These are phyloP conservation scores for Zea luxurians DNA, from an alignment of 176 grass and related monocot species.

Conservation along the genomic window DNA sequence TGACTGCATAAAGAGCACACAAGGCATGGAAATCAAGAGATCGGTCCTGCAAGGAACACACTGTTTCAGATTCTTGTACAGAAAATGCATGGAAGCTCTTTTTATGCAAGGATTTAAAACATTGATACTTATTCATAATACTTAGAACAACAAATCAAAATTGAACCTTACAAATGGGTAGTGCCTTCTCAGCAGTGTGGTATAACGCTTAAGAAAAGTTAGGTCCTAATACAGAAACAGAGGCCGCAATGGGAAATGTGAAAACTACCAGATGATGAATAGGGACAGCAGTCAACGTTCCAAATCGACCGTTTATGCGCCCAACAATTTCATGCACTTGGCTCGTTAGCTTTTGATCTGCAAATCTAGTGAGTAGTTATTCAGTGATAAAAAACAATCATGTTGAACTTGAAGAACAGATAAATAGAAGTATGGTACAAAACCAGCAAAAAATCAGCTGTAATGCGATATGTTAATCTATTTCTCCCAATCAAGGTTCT, in stretches of 20 bases:
- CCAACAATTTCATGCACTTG: conserved; percentile 99
- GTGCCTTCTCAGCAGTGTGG: conserved; percentile 10
- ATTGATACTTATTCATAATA: neutral
- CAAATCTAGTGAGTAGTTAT: conserved; percentile 21
- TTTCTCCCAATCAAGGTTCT: neutral
- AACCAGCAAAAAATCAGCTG: neutral
- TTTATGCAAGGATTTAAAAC: neutral
- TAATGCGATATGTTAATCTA: neutral
- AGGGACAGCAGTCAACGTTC: conserved; percentile 93
- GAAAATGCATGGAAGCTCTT: neutral
- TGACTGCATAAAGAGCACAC: conserved; percentile 94
- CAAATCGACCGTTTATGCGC: conserved; percentile 97
- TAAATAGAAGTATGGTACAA: neutral
- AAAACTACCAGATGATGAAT: conserved; percentile 93
- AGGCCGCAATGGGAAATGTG: neutral
- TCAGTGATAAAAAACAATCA: conserved; percentile 3
- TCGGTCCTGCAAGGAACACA: conserved; percentile 71
- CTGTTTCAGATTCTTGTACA: conserved; percentile 35
- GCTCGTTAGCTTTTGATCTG: conserved; percentile 99
- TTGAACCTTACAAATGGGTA: conserved; percentile 4
- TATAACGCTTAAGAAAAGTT: neutral
- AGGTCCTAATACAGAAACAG: neutral
- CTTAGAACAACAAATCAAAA: neutral
- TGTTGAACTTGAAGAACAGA: neutral
- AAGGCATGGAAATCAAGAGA: conserved; percentile 94